Evolutionary conservation across 2,329 filamentous ascomycete genomes (phyloP), one percentile per base, ranked within the genome.

Genomic region (Penicillium capsulatum): DNA sequence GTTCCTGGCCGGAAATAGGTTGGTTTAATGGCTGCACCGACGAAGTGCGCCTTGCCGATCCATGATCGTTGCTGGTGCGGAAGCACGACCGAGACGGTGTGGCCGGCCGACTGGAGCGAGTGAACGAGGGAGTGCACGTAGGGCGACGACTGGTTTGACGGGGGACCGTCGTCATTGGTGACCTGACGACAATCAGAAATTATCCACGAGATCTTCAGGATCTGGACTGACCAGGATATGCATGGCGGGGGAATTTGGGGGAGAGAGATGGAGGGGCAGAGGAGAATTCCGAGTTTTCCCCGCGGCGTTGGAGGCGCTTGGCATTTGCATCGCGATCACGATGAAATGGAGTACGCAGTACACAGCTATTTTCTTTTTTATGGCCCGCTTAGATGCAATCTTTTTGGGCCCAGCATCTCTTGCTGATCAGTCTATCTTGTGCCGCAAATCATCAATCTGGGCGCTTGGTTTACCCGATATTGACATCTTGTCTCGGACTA

Each of bases 21-120:
- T 7, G 89, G 89, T 61, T 83, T 87, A 46, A 94, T 79, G 7
- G 86, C 85, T 63, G 91, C 84, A 40, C 90, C 90, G 56, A 97
- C 89, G 59, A 97, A 86, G 67, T 97, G 92, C 2, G 92, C 92
- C 73, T 98, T 98, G 55, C 90, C 90, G 58, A 98, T 97, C 92
- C 92, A 98, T 40, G 89, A 95, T 47, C 91, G 82, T 69, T 98
- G 92, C 5, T 83, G 83, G 64, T 96, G 80, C 2, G 92, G 92
- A 10, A 98, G 79, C 48, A 92, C 84, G 34, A 98, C 90, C 6
- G 88, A 94, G 45, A 97, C 87, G n/a, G 72, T 75, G 67, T 96
- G 91, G 6, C 89, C 89, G 20, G 83, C 80, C 40, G 73, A 67
- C 62, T 88, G 80, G 35, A 92, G 80, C 37, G 77, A 76, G 45